Evolutionary conservation across 2,329 filamentous ascomycete species (phyloP).

Genomic region (Endothia cerciana): DNA sequence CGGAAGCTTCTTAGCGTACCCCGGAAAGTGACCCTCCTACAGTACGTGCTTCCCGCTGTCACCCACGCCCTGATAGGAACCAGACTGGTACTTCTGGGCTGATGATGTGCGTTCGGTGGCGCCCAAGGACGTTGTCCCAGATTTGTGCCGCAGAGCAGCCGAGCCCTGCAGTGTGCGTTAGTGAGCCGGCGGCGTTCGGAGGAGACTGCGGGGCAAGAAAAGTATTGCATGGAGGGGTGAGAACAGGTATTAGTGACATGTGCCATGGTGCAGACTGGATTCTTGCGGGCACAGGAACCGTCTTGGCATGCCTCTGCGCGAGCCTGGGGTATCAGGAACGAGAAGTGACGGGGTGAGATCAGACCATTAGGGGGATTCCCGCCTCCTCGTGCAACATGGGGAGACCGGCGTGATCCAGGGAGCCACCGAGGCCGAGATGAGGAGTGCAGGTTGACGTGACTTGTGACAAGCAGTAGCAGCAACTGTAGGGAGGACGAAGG

Average conservation of each 20-base stretch:
- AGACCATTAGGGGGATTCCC: constrained; percentile 4
- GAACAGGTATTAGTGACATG: constrained; percentile 2
- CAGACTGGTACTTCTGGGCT: constrained; percentile 8
- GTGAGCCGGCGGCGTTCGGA: constrained; percentile 13
- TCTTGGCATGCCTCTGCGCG: not conserved
- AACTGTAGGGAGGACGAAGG: constrained; percentile 11
- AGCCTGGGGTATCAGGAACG: not conserved
- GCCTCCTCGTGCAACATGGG: constrained; percentile 1
- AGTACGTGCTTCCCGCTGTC: constrained; percentile 19
- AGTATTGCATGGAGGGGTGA: not conserved
- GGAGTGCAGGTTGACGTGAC: constrained; percentile 22
- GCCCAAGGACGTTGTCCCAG: not conserved
- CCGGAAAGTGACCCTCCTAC: constrained; percentile 21
- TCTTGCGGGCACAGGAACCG: not conserved
- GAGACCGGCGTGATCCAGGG: constrained; percentile 14
- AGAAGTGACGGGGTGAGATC: not conserved
- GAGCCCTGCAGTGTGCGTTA: constrained; percentile 24
- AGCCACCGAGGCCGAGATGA: constrained; percentile 24
- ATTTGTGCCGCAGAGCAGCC: constrained; percentile 8
- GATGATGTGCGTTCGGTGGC: constrained; percentile 13
- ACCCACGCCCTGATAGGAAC: constrained; percentile 17
- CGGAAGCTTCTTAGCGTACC: constrained; percentile 13
- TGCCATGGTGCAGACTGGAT: not conserved
- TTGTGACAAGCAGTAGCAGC: not conserved
- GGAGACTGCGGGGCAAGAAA: constrained; percentile 16